These are phyloP conservation scores for Fusarium praegraminearum DNA, from an alignment of 2,329 filamentous ascomycete genomes.

Conservation along the genomic window DNA sequence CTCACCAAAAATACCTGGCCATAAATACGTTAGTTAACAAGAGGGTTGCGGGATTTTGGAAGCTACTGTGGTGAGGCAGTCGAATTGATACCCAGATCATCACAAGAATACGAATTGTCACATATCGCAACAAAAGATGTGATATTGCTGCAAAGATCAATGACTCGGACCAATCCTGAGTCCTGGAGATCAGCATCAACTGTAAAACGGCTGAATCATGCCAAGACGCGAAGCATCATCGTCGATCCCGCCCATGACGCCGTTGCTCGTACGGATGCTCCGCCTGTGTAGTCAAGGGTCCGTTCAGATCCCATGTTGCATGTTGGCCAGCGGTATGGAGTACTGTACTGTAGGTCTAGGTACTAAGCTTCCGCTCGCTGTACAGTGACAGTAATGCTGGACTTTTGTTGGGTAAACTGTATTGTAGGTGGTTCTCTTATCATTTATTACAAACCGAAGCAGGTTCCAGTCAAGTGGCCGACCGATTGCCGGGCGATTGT, in stretches of 20 bases:
- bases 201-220: constrained; percentile 19
- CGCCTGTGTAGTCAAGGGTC: constrained; percentile 35
- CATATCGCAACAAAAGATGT: neutral
- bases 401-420: constrained; percentile 32
- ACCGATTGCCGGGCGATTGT: constrained; percentile 26
- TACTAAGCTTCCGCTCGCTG: constrained; percentile 17
- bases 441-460: constrained; percentile 30
- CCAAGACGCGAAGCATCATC: constrained; percentile 38
- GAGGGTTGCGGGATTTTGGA: constrained; percentile 36
- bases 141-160: neutral
- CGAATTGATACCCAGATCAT: constrained; percentile 1
- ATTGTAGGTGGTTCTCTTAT: constrained; percentile 36
- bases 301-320: constrained; percentile 31
- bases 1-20: constrained; percentile 11
- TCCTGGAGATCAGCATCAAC: constrained; percentile 10
- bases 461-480: constrained; percentile 15
- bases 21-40: neutral
- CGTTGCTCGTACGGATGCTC: constrained; percentile 6
- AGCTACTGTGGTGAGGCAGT: neutral
- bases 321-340: constrained; percentile 34
- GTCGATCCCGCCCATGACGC: constrained; percentile 42
- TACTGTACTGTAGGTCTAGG: neutral
- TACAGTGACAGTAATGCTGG: constrained; percentile 25
- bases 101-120: constrained; percentile 3
- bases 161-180: constrained; percentile 29